These are phyloP conservation scores for Kazachstania africana DNA, from an alignment of 805 yeast species.

Conservation along the genomic window DNA sequence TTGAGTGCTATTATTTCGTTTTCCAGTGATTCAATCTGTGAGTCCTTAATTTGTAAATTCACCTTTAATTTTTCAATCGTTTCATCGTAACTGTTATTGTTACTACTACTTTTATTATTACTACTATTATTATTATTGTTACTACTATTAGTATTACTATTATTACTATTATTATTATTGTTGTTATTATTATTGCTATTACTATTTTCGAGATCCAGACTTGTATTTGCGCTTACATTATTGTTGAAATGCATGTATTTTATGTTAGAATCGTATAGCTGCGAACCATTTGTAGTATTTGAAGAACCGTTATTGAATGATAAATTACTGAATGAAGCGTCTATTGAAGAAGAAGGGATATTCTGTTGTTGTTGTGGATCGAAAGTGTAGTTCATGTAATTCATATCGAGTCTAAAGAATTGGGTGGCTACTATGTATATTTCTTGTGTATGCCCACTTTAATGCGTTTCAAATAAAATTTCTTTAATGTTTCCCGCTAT, in stretches of 20 bases:
- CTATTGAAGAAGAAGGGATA: slow-evolving; percentile 3
- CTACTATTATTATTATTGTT: neutral
- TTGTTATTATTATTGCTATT: slow-evolving; percentile 1
- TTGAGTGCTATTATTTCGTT: slow-evolving; percentile 32
- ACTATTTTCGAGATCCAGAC: neutral
- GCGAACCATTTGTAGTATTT: too few species aligned
- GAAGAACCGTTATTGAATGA: too few species aligned
- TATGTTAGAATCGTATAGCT: too few species aligned
- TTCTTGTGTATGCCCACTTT: too few species aligned
- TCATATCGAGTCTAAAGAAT: slow-evolving; percentile 1
- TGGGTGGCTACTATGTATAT: too few species aligned
- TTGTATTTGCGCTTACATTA: too few species aligned
- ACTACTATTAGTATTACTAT: neutral
- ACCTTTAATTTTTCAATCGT: slow-evolving; percentile 33
- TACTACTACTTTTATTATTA: neutral
- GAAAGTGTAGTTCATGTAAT: slow-evolving; percentile 1
- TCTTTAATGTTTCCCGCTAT: too few species aligned
- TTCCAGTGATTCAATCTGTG: slow-evolving; percentile 36
- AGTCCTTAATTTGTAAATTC: slow-evolving; percentile 45
- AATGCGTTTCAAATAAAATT: too few species aligned
- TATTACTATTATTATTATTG: neutral
- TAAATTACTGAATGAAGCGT: slow-evolving; percentile 6
- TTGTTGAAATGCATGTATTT: too few species aligned
- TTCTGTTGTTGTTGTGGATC: slow-evolving; percentile 5
- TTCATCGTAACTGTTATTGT: slow-evolving; percentile 1